These are phyloP conservation scores for Agaricales sp. DNA, from an alignment of 1,284 basidiomycete species.

Conservation along the genomic window DNA sequence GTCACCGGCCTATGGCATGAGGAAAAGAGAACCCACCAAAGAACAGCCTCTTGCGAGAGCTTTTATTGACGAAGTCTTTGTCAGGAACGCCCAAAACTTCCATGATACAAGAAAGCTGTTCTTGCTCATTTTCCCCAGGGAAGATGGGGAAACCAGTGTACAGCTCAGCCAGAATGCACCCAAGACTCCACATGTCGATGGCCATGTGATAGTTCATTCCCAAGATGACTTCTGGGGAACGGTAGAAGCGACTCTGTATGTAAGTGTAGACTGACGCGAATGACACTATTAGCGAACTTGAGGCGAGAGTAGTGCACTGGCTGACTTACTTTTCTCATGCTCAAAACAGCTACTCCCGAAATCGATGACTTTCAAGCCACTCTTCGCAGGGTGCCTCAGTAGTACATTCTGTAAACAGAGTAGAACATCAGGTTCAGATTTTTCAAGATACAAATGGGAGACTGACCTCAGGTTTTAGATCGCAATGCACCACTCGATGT, in stretches of 20 bases:
- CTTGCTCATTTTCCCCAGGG: slow-evolving; percentile 99
- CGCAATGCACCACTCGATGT: slow-evolving; percentile 98
- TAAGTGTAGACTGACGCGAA: slow-evolving; percentile 80
- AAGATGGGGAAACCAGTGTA: slow-evolving; percentile 99
- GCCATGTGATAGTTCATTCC: slow-evolving; percentile 95
- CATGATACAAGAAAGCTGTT: slow-evolving; percentile 99
- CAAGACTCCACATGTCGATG: slow-evolving; percentile 97
- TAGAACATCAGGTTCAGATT: slow-evolving; percentile 9
- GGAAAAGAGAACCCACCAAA: slow-evolving; percentile 56
- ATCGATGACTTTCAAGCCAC: slow-evolving; percentile 97
- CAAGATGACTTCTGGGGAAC: slow-evolving; percentile 89
- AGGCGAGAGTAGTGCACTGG: too few species aligned
- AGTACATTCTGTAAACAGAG: slow-evolving; percentile 71
- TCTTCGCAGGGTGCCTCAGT: slow-evolving; percentile 89
- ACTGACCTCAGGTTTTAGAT: slow-evolving; percentile 92
- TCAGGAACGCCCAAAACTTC: slow-evolving; percentile 96
- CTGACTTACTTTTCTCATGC: slow-evolving; percentile 88
- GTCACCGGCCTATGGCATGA: not conserved
- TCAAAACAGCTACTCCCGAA: slow-evolving; percentile 99
- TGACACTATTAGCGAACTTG: slow-evolving; percentile 13
- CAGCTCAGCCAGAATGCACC: slow-evolving; percentile 95
- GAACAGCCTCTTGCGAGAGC: slow-evolving; percentile 90
- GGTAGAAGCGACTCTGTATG: slow-evolving; percentile 95
- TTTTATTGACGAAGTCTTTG: slow-evolving; percentile 88
- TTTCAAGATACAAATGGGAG: not conserved